These are phyloP conservation scores for Hirsutella rhossiliensis DNA, from an alignment of 2,329 filamentous ascomycete genomes.

Conservation along the genomic window DNA sequence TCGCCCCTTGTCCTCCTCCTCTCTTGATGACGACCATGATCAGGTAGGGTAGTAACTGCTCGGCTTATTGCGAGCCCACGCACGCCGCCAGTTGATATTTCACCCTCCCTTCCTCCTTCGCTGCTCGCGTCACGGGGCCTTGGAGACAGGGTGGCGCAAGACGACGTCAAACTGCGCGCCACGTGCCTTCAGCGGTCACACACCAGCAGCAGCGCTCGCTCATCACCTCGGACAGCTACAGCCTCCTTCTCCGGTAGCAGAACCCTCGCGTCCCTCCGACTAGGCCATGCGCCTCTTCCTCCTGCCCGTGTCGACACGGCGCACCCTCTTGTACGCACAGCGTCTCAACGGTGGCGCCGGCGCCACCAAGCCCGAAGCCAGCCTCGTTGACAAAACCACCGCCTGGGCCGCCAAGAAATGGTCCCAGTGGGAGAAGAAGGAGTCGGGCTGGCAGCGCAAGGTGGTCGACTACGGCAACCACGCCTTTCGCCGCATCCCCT, in stretches of 20 bases:
- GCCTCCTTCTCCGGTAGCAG: no score
- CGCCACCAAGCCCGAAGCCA: slow-evolving; percentile 32
- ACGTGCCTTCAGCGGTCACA: no score
- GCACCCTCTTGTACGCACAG: slow-evolving; percentile 87
- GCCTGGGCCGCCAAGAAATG: slow-evolving; percentile 64
- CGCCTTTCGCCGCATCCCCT: slow-evolving; percentile 77
- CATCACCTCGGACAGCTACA: no score
- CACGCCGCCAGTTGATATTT: background rate
- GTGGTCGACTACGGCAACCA: slow-evolving; percentile 80
- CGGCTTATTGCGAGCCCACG: no score
- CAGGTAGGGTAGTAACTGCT: no score
- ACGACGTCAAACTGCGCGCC: no score
- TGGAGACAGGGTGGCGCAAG: no score
- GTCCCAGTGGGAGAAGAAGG: slow-evolving; percentile 77
- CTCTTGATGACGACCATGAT: no score
- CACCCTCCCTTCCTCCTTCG: no score
- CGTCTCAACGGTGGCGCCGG: slow-evolving; percentile 42
- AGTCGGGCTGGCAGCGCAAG: slow-evolving; percentile 77
- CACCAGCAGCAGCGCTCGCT: no score
- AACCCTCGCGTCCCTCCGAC: background rate
- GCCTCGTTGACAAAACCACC: slow-evolving; percentile 56
- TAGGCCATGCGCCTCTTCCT: slow-evolving; percentile 77
- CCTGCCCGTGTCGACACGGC: slow-evolving; percentile 81
- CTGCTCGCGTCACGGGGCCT: no score
- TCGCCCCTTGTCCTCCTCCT: no score